These are phyloP conservation scores for Podila clonocystis DNA, from an alignment of 192 early-diverging fungal species.

Conservation along the genomic window DNA sequence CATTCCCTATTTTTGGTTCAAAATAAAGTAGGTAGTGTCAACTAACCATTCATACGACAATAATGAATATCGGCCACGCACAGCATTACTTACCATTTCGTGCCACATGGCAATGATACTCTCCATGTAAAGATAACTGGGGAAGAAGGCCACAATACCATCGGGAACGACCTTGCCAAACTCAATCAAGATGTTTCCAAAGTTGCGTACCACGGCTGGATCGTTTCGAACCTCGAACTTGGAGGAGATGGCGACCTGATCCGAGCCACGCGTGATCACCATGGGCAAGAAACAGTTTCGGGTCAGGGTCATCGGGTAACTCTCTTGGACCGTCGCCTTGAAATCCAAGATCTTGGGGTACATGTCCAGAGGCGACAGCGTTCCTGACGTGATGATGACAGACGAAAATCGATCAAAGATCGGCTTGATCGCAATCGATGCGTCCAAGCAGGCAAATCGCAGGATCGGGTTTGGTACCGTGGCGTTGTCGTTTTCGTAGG, in stretches of 20 bases:
- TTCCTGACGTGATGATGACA: constrained; percentile 99
- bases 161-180: constrained; percentile 95
- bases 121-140: constrained; percentile 99
- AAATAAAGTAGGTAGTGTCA: background rate
- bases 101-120: constrained; percentile 99
- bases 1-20: constrained; percentile 69
- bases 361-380: constrained; percentile 98
- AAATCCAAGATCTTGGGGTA: constrained; percentile 97
- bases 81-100: constrained; percentile 78
- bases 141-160: constrained; percentile 98
- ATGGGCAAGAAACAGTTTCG: constrained; percentile 96
- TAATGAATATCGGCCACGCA: background rate
- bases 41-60: background rate
- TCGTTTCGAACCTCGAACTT: constrained; percentile 99
- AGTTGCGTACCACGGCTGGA: constrained; percentile 98
- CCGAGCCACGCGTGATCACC: constrained; percentile 96
- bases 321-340: constrained; percentile 85
- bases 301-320: constrained; percentile 97
- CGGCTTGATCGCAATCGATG: constrained; percentile 95
- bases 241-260: constrained; percentile 97
- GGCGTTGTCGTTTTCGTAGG: constrained; percentile 93
- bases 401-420: constrained; percentile 96
- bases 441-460: constrained; percentile 92
- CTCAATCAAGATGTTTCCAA: constrained; percentile 96
- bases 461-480: constrained; percentile 95